Conservation (phyloP, 2,329 filamentous ascomycete species). For the Neoascochyta sp. region DNA sequence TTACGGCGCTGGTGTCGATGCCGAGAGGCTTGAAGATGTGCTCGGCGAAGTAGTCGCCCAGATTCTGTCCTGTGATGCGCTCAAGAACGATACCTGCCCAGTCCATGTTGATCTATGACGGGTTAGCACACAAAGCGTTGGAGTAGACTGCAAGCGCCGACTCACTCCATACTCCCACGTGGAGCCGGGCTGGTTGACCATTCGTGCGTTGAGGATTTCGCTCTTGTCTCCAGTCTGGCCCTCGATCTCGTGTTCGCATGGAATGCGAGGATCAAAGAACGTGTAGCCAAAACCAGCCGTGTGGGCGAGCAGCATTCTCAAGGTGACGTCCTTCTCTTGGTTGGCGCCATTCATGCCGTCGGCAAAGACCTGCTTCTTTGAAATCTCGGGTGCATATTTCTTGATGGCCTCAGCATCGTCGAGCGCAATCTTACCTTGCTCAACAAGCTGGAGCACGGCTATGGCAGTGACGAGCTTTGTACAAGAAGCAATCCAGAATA, state of each 20-base stretch:
- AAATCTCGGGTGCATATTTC: constrained; percentile 36
- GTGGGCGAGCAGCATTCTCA: constrained; percentile 51
- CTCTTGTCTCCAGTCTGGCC: constrained; percentile 55
- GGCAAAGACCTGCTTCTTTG: constrained; percentile 41
- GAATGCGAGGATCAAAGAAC: constrained; percentile 47
- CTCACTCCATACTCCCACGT: constrained; percentile 55
- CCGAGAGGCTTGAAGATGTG: constrained; percentile 48
- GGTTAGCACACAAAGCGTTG: not conserved
- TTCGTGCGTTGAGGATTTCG: constrained; percentile 50
- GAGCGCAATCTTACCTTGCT: constrained; percentile 35
- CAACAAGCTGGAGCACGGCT: constrained; percentile 35
- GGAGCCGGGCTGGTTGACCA: constrained; percentile 62
- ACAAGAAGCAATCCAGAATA: constrained; percentile 58
- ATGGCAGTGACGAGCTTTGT: constrained; percentile 41
- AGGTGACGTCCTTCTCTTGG: constrained; percentile 46
- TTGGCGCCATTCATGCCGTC: constrained; percentile 35
- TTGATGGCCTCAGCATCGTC: constrained; percentile 34
- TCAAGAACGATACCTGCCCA: constrained; percentile 50
- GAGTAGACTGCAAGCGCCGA: not conserved
- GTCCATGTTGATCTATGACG: constrained; percentile 47
- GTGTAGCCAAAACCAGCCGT: constrained; percentile 51
- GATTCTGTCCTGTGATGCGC: constrained; percentile 40
- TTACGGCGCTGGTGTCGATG: constrained; percentile 45
- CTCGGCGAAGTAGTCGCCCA: constrained; percentile 47
- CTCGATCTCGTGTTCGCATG: constrained; percentile 49